Percentiles rank a stretch among this genome's conserved stretches.
Conservation (phyloP, 495 filamentous ascomycete genomes). For the Xylaria longipes region DNA sequence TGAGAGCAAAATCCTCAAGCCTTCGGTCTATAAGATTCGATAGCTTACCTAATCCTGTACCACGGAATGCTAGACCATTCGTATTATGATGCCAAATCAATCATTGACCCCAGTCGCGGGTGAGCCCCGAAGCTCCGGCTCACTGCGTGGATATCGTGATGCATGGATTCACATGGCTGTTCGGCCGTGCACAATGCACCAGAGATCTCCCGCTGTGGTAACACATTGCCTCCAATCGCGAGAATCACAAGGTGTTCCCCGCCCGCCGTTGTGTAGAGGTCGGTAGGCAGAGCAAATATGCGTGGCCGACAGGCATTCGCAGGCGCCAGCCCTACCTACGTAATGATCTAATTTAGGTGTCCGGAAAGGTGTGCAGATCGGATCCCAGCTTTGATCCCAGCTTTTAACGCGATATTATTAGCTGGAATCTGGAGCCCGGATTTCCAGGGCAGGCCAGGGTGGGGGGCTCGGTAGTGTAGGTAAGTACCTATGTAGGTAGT, state of each 20-base stretch:
- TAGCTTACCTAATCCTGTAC: slow-evolving; percentile 42
- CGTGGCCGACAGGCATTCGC: slow-evolving; percentile 7
- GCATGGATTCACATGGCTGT: neutral
- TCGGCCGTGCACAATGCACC: neutral
- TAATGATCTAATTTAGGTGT: slow-evolving; percentile 15
- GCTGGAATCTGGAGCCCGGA: neutral
- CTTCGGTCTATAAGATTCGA: slow-evolving; percentile 94
- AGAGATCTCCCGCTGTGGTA: slow-evolving; percentile 2
- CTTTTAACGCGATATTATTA: slow-evolving; percentile 1
- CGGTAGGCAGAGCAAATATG: slow-evolving; percentile 13
- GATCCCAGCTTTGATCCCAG: slow-evolving; percentile 10
- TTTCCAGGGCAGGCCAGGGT: too few relatives aligned
- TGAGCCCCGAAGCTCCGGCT: neutral
- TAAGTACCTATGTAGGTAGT: too few relatives aligned
- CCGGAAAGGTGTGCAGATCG: slow-evolving; percentile 12
- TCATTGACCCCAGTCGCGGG: neutral
- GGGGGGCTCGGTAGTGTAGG: neutral
- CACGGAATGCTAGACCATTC: neutral
- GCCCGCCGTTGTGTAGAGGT: neutral
- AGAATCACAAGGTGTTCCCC: slow-evolving; percentile 8
- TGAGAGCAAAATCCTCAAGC: slow-evolving; percentile 82
- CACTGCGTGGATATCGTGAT: neutral
- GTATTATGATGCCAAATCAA: neutral
- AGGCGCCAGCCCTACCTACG: slow-evolving; percentile 22
- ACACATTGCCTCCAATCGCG: neutral